phyloP scores from a whole-genome alignment of 2,329 filamentous ascomycete genomes.

The Sclerotinia sclerotiorum region DNA sequence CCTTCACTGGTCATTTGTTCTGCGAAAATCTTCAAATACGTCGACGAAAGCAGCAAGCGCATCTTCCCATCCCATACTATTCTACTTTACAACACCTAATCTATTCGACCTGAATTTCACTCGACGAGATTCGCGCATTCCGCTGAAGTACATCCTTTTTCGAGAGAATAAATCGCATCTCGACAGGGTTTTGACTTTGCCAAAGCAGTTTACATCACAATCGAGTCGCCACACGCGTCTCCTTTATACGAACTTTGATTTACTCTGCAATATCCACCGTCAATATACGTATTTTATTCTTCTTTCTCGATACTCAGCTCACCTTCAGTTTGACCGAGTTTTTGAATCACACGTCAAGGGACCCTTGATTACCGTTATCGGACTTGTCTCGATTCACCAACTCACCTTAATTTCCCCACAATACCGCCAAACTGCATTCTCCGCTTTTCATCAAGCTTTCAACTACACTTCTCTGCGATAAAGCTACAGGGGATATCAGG shows the following conservation, averaged over 20 bases:
- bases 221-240: neutral
- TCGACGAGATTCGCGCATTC: neutral
- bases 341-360: neutral
- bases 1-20: conserved; percentile 58
- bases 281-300: conserved; percentile 2
- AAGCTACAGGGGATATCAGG: conserved; percentile 39
- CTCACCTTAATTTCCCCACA: conserved; percentile 25
- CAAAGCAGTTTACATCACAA: neutral
- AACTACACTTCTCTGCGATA: conserved; percentile 45
- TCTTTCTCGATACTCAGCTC: neutral
- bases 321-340: conserved; percentile 4
- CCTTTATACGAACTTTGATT: neutral
- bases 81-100: conserved; percentile 4
- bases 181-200: conserved; percentile 6
- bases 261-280: neutral
- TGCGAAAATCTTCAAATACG: conserved; percentile 39
- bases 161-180: neutral
- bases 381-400: conserved; percentile 24
- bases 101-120: conserved; percentile 3
- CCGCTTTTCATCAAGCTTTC: conserved; percentile 64
- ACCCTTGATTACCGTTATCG: conserved; percentile 24
- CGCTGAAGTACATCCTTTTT: neutral
- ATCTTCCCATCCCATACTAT: neutral
- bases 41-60: conserved; percentile 40
- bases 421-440: conserved; percentile 67